phyloP scores from a whole-genome alignment of 1,284 basidiomycete genomes.

The Melampsora americana region DNA sequence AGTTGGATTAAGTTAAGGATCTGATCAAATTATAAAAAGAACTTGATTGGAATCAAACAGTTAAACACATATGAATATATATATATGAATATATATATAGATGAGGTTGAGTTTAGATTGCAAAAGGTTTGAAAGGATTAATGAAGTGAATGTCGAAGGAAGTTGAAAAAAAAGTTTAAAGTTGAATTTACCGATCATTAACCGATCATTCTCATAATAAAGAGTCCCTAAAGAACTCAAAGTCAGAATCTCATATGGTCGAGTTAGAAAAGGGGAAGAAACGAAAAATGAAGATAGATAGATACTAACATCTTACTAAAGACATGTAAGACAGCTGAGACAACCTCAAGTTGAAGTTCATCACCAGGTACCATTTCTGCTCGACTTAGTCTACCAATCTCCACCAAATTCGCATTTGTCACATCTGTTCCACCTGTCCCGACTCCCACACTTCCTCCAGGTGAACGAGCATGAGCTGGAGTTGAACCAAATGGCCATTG shows the following conservation, averaged over 20 bases:
- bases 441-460: slow-evolving; percentile 52
- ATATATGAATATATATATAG: too few relatives aligned
- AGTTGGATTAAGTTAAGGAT: too few relatives aligned
- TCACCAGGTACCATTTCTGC: slow-evolving; percentile 57
- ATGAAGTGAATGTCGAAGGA: too few relatives aligned
- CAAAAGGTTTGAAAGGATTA: too few relatives aligned
- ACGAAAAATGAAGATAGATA: not conserved
- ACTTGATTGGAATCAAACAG: too few relatives aligned
- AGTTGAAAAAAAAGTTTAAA: too few relatives aligned
- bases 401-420: slow-evolving; percentile 67
- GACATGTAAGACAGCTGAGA: slow-evolving; percentile 85
- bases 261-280: not conserved
- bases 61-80: too few relatives aligned
- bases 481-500: slow-evolving; percentile 76
- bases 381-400: slow-evolving; percentile 72
- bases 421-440: slow-evolving; percentile 52
- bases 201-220: slow-evolving; percentile 15
- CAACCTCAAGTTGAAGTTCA: slow-evolving; percentile 79
- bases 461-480: slow-evolving; percentile 54
- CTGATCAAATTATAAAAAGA: too few relatives aligned
- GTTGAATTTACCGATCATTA: too few relatives aligned
- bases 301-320: slow-evolving; percentile 55
- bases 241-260: not conserved
- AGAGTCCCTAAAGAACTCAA: slow-evolving; percentile 27
- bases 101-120: too few relatives aligned